Evolutionary conservation across 1,284 basidiomycete genomes (phyloP), one percentile per base, ranked within the genome.

Genomic region (Ceratobasidium sp.): DNA sequence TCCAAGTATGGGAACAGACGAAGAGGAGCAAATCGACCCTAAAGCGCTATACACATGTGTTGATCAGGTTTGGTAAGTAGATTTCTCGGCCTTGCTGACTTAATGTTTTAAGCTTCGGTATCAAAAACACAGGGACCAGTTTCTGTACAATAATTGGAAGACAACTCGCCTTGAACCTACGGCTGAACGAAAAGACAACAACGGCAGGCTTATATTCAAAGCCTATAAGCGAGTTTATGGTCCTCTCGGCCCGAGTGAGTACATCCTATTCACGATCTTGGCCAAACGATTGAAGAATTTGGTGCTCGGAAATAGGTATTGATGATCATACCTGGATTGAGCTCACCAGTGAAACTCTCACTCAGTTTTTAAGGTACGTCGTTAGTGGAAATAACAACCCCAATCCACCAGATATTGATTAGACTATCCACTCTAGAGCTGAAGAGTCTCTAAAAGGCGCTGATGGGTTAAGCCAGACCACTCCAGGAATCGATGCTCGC

Each of bases 301-400:
- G 13, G 44, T 41, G 6, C 16, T 38, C 35, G 16, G 35, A 38
- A 38, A 11, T 41, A 70, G 67, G 54, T 28, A 70, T 30, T 1
- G 67, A 70, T 30, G 67, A 70, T 28, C 44, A 70, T 26, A 70
- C 67, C 7, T 70, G 67, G 67, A 70, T 70, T 41, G 67, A 70
- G 9, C 8, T 70, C 7, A 21, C 32, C 5, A 58, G 54, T 23
- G 28, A 47, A 2, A n/a, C 43, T 30, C 43, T 70, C 4, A 28
- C 58, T 26, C 32, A 57, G 9, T 49, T 70, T 58, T 43, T 70
- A 28, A 55, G 67, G 67, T 70, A 1, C n/a, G 55, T 59, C 5
- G 5, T 38, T 21, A 11, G 28, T 38, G 35, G 35, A 11, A 38
- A 38, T 38, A 38, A 4, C 11, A 9, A 11, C 23, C 7, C 16